Evolutionary conservation across 805 yeast species (phyloP).

Genomic region (Metschnikowia borealis): DNA sequence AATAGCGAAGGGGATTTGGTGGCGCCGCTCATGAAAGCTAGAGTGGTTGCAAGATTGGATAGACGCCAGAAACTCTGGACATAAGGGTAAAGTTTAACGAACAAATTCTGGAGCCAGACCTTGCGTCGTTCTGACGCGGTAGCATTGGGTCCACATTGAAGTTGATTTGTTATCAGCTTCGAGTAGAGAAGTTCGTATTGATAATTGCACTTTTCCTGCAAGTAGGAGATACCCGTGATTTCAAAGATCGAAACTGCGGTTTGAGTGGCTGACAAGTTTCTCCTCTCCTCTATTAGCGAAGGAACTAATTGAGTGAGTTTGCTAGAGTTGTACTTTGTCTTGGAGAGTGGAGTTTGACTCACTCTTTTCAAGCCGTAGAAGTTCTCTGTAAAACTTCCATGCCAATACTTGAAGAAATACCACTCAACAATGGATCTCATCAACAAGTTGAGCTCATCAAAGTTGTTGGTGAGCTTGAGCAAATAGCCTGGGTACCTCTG

Average conservation of each 20-base stretch:
- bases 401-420: slow-evolving; percentile 67
- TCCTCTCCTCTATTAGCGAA: slow-evolving; percentile 45
- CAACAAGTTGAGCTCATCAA: slow-evolving; percentile 70
- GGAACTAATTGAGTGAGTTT: slow-evolving; percentile 37
- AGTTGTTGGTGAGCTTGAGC: slow-evolving; percentile 56
- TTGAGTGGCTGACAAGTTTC: slow-evolving; percentile 53
- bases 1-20: slow-evolving; percentile 60
- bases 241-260: slow-evolving; percentile 51
- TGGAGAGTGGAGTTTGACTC: slow-evolving; percentile 32
- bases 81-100: slow-evolving; percentile 61
- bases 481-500: slow-evolving; percentile 69
- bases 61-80: slow-evolving; percentile 45
- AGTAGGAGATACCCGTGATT: slow-evolving; percentile 62
- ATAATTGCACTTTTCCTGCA: slow-evolving; percentile 63
- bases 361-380: slow-evolving; percentile 84
- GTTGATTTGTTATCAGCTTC: slow-evolving; percentile 48
- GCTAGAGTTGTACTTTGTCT: slow-evolving; percentile 25
- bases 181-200: slow-evolving; percentile 62
- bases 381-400: slow-evolving; percentile 83
- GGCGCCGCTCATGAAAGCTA: slow-evolving; percentile 64
- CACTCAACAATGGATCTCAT: slow-evolving; percentile 66
- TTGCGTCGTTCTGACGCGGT: slow-evolving; percentile 23
- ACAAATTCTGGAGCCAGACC: slow-evolving; percentile 33
- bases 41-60: slow-evolving; percentile 51
- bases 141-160: slow-evolving; percentile 21